Conservation (phyloP, 83 land plant species). For the Diphasiastrum complanatum region DNA sequence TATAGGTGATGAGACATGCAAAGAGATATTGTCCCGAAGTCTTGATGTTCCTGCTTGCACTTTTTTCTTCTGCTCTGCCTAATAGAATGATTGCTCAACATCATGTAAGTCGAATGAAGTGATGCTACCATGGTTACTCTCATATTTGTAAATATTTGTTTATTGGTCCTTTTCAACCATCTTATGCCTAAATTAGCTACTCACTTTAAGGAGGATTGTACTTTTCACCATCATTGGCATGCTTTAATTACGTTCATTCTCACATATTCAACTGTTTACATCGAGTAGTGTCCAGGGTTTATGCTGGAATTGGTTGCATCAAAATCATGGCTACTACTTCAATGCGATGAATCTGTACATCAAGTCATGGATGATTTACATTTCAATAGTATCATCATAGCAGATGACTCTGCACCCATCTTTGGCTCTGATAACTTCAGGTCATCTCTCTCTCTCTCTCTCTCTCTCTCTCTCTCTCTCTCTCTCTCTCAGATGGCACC, state of each 20-base stretch:
- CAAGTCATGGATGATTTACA: conserved; percentile 33
- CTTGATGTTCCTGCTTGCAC: conserved; percentile 47
- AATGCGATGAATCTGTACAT: conserved; percentile 17
- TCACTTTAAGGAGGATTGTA: no score
- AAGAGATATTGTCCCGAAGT: conserved; percentile 80
- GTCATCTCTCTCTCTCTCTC: conserved; percentile 23
- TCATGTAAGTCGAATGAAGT: not conserved
- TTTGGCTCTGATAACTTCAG: conserved; percentile 62
- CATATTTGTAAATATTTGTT: no score
- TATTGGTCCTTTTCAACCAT: no score
- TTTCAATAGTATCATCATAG: conserved; percentile 44
- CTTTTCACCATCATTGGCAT: no score
- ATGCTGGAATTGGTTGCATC: conserved; percentile 41
- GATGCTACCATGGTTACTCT: no score
- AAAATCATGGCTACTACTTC: conserved; percentile 48
- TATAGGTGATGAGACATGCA: conserved; percentile 49
- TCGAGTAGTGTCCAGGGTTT: conserved; percentile 28
- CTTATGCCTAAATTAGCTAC: no score
- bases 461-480: not conserved
- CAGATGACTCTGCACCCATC: conserved; percentile 46
- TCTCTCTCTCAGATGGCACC: no score
- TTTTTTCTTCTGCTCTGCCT: conserved; percentile 49
- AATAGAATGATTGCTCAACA: conserved; percentile 14
- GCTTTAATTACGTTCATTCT: no score
- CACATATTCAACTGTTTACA: no score